Conservation (phyloP, 2,329 filamentous ascomycete genomes). For the Paramyrothecium roridum region DNA sequence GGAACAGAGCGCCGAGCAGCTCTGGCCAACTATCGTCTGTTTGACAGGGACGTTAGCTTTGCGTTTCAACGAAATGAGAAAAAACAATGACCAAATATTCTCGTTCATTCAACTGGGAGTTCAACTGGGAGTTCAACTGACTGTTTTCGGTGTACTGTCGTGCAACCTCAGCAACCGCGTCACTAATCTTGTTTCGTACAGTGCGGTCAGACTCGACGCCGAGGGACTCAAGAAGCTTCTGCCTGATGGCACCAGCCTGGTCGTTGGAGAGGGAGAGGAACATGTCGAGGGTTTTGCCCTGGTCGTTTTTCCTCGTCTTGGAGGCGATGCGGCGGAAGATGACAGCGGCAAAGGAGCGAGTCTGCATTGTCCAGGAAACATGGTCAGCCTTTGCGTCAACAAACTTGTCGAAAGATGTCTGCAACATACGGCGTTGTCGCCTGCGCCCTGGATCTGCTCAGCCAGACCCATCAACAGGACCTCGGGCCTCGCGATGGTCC, state of each 20-base stretch:
- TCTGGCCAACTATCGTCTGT: constrained; percentile 85
- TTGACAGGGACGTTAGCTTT: constrained; percentile 8
- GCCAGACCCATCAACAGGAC: constrained; percentile 89
- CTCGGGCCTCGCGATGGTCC: constrained; percentile 78
- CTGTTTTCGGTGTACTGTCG: constrained; percentile 91
- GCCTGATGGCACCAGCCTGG: constrained; percentile 74
- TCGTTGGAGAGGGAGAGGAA: constrained; percentile 77
- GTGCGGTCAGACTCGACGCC: constrained; percentile 68
- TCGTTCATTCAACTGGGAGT: not conserved
- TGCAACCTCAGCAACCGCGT: constrained; percentile 94
- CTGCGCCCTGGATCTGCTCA: constrained; percentile 82
- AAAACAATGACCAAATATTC: no score
- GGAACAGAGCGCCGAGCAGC: constrained; percentile 80
- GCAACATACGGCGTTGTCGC: constrained; percentile 62
- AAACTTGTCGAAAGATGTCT: constrained; percentile 1
- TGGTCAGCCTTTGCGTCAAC: constrained; percentile 10
- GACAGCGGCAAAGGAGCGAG: constrained; percentile 86
- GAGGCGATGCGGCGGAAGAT: constrained; percentile 92
- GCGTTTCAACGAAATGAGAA: no score
- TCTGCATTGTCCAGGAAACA: constrained; percentile 44
- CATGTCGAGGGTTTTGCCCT: constrained; percentile 72
- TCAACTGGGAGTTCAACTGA: constrained; percentile 40
- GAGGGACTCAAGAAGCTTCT: constrained; percentile 78
- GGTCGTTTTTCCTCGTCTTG: constrained; percentile 75
- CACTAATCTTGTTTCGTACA: constrained; percentile 92